Evolutionary conservation across 768 basidiomycete species (phyloP), one percentile per base, ranked within the genome.

Genomic region (Lactarius indigo): DNA sequence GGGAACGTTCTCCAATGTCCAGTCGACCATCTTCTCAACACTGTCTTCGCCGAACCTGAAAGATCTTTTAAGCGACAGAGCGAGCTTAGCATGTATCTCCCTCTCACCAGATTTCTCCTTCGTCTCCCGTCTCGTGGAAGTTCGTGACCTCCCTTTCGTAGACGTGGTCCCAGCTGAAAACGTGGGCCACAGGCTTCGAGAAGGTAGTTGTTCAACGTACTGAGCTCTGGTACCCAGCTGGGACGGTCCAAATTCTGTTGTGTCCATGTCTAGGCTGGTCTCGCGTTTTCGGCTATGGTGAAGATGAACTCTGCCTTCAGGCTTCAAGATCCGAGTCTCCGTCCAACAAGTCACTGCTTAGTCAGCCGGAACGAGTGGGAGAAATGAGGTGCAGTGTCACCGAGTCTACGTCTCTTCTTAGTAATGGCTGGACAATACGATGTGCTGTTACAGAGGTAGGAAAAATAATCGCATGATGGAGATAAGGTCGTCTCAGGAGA

Each of bases 61-160:
- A 47, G 59, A 68, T 41, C 59, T 44, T 28, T 33, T 39, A 35
- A 59, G 50, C 31, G n/a, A 30, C 39, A 15, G 2, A n/a, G n/a
- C 8, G 50, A 3, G n/a, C 26, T 47, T 28, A 30, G 5, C 5
- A 41, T 26, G 26, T 12, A 23, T 8, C 28, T 20, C 15, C 0
- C 17, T 74, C 83, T 63, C 68, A 91, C 92, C 92, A 94, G 30
- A 92, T 80, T 76, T 94, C 92, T 41, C 92, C 92, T 75, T 92
- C 91, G 73, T 94, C 91, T 23, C 89, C 88, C 35, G 86, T 85
- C 59, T 92, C 92, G 35, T 85, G 78, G 68, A 92, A 94, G 72
- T 90, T 90, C 42, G 73, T 74, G 37, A 93, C 76, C 72, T 94
- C 92, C 50, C 82, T 79, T 44, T 85, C 79, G 75, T 94, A 94